These are phyloP conservation scores for Anisodus tanguticus DNA, from an alignment of 257 asterid genomes.

Conservation along the genomic window DNA sequence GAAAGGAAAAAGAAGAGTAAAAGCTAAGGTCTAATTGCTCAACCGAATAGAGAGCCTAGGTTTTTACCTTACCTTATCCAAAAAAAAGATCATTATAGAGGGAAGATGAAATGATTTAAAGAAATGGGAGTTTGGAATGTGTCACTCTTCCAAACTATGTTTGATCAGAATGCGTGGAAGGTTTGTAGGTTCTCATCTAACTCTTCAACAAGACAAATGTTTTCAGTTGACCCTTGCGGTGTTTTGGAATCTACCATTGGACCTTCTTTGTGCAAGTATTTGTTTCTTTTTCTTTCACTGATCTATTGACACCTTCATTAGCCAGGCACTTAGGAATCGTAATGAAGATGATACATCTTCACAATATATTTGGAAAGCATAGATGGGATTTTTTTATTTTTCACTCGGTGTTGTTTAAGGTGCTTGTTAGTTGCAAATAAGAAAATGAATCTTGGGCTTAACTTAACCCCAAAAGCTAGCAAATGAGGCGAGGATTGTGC, in stretches of 20 bases:
- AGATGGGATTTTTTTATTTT: not conserved
- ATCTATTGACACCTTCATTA: not conserved
- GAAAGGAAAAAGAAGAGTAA: not conserved
- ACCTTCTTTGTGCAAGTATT: not conserved
- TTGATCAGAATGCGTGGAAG: slow-evolving; percentile 11
- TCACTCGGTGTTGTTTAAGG: not conserved
- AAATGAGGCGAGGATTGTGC: not conserved
- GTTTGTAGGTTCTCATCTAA: slow-evolving; percentile 15
- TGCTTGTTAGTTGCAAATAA: not conserved
- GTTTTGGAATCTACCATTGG: slow-evolving; percentile 2
- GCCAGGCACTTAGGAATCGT: not conserved
- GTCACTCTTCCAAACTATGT: not conserved
- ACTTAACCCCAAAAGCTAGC: not conserved
- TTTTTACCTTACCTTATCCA: not conserved
- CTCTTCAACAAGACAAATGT: not conserved
- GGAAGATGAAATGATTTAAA: slow-evolving; percentile 20
- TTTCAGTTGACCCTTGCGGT: not conserved
- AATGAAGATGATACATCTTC: not conserved
- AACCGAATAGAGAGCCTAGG: not conserved
- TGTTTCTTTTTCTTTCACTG: not conserved
- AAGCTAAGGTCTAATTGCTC: not conserved
- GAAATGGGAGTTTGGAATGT: not conserved
- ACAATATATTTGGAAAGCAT: not conserved
- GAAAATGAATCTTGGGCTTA: not conserved
- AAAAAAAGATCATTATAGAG: not conserved